Evolutionary conservation across 2,329 filamentous ascomycete genomes (phyloP).

Genomic region (Dactylellina haptotyla): DNA sequence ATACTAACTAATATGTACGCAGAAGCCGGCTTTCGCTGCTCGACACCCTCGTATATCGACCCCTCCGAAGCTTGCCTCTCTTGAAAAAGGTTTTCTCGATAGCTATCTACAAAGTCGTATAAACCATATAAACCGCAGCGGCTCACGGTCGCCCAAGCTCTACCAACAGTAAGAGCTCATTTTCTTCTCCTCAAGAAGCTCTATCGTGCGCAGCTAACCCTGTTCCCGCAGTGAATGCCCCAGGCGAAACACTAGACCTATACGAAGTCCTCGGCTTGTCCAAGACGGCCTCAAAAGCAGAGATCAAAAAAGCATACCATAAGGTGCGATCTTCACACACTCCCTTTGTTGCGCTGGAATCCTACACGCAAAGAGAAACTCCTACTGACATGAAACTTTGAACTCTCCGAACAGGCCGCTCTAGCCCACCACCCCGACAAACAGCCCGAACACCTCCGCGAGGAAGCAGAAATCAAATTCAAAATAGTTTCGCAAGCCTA

Average conservation of each 20-base stretch:
- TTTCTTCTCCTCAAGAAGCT: background rate
- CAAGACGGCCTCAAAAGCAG: conserved; percentile 75
- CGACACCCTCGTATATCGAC: background rate
- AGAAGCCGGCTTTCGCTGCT: conserved; percentile 6
- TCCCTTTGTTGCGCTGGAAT: background rate
- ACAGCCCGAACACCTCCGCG: conserved; percentile 84
- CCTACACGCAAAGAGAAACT: too few relatives aligned
- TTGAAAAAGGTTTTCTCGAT: too few relatives aligned
- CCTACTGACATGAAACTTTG: too few relatives aligned
- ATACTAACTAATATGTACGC: background rate
- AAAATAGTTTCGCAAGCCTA: conserved; percentile 94
- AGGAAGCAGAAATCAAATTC: conserved; percentile 88
- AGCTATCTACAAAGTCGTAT: background rate
- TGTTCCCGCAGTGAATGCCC: conserved; percentile 54
- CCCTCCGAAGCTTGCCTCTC: background rate
- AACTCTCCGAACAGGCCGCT: conserved; percentile 71
- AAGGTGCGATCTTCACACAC: conserved; percentile 71
- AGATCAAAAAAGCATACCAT: conserved; percentile 95
- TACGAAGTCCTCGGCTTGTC: conserved; percentile 82
- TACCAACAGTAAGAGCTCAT: conserved; percentile 18
- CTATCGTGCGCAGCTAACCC: conserved; percentile 23
- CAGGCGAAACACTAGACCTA: conserved; percentile 68
- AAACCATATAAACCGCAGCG: background rate
- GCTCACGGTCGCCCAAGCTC: conserved; percentile 1
- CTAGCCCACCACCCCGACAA: conserved; percentile 94